Conservation (phyloP, 169 alveolate genomes). For the Ichthyophthirius multifiliis region DNA sequence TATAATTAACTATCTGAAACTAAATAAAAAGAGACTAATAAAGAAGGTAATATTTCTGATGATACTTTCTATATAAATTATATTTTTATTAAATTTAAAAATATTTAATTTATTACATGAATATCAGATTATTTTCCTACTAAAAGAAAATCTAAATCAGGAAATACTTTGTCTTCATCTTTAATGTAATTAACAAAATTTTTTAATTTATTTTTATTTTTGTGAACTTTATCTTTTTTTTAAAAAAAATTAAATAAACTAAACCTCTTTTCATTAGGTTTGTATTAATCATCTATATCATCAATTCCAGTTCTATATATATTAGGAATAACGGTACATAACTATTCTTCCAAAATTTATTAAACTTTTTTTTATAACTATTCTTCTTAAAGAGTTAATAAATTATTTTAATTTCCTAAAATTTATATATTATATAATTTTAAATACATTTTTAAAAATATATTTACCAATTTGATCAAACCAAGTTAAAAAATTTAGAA, state of each 20-base stretch:
- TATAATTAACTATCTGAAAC: constrained; percentile 3
- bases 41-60: constrained; percentile 29
- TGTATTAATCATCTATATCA: not conserved
- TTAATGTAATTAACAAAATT: constrained; percentile 5
- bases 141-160: constrained; percentile 27
- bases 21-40: constrained; percentile 15
- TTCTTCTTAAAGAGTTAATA: too few relatives aligned
- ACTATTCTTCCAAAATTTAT: not conserved
- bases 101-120: not conserved
- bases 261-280: not conserved
- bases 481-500: constrained; percentile 32
- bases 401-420: too few relatives aligned
- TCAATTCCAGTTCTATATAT: not conserved
- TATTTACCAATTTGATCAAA: not conserved
- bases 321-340: not conserved
- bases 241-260: too few relatives aligned
- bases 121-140: not conserved
- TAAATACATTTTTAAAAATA: not conserved
- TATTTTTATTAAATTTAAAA: not conserved
- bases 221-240: too few relatives aligned
- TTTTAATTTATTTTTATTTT: constrained; percentile 14
- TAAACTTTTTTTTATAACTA: too few relatives aligned
- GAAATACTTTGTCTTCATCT: constrained; percentile 8
- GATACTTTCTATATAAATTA: not conserved
- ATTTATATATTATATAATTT: too few relatives aligned